Conservation (phyloP, 179 eudicot genomes). For the Corrigiola litoralis region DNA sequence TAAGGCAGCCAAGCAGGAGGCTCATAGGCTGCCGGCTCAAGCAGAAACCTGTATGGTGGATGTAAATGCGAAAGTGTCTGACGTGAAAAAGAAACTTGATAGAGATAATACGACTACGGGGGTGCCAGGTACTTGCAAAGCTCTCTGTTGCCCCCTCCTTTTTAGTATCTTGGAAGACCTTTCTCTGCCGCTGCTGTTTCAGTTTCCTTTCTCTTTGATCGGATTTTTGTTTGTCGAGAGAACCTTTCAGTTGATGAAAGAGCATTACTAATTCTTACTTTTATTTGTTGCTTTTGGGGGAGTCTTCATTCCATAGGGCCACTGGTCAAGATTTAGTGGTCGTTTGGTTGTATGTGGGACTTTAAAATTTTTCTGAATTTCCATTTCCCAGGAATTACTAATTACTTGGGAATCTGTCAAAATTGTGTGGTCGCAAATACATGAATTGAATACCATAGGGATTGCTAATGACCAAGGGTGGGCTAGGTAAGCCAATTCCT, state of each 20-base stretch:
- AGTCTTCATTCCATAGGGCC: background rate
- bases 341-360: background rate
- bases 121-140: conserved; percentile 20
- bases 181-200: background rate
- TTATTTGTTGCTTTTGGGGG: background rate
- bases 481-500: no score
- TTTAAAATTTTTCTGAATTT: no score
- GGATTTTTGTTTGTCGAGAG: background rate
- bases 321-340: background rate
- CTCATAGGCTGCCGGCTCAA: conserved; percentile 46
- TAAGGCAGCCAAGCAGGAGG: conserved; percentile 81
- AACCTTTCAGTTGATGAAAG: background rate
- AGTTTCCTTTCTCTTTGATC: background rate
- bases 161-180: background rate
- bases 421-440: no score
- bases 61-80: conserved; percentile 37
- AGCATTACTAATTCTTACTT: background rate
- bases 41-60: conserved; percentile 44
- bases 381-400: no score
- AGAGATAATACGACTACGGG: conserved; percentile 8
- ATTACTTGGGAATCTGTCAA: no score
- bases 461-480: no score
- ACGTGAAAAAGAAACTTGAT: conserved; percentile 33
- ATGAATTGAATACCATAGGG: no score
- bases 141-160: background rate